phyloP scores from a whole-genome alignment of 306 rosid genomes.

The Glycyrrhiza uralensis region DNA sequence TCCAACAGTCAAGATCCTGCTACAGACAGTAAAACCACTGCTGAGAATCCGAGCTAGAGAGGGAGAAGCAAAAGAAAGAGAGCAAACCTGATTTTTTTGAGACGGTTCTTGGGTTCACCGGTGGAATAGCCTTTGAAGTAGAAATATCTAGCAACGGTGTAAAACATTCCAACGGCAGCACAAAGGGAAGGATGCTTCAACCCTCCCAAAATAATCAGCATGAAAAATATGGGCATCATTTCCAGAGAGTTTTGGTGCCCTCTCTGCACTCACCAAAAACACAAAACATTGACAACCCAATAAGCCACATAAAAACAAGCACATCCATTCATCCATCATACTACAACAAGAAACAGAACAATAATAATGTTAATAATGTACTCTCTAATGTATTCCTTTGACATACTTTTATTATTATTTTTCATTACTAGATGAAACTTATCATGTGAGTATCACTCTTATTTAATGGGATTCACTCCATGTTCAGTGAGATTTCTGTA shows the following conservation, averaged over 20 bases:
- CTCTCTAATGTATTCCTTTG: no score
- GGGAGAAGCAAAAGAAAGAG: background rate
- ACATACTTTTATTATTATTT: no score
- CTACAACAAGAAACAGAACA: background rate
- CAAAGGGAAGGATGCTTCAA: constrained; percentile 51
- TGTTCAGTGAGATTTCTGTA: no score
- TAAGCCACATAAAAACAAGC: background rate
- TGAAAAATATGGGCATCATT: constrained; percentile 53
- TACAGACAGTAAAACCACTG: no score
- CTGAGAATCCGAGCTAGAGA: no score
- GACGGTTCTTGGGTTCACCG: constrained; percentile 72
- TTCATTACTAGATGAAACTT: no score
- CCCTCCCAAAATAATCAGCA: constrained; percentile 66
- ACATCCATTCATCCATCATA: background rate
- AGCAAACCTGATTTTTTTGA: constrained; percentile 48
- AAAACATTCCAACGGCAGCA: constrained; percentile 46
- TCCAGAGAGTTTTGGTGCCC: constrained; percentile 89
- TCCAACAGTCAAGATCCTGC: no score
- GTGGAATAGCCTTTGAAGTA: constrained; percentile 81
- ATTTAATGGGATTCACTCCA: no score
- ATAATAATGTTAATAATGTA: background rate
- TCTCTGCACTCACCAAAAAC: constrained; percentile 43
- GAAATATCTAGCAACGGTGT: constrained; percentile 54
- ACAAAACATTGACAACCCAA: background rate
- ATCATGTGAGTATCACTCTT: no score